Base-by-base conservation (phyloP, 1,139 yeast genomes). In the Zygoascus hellenicus region DNA sequence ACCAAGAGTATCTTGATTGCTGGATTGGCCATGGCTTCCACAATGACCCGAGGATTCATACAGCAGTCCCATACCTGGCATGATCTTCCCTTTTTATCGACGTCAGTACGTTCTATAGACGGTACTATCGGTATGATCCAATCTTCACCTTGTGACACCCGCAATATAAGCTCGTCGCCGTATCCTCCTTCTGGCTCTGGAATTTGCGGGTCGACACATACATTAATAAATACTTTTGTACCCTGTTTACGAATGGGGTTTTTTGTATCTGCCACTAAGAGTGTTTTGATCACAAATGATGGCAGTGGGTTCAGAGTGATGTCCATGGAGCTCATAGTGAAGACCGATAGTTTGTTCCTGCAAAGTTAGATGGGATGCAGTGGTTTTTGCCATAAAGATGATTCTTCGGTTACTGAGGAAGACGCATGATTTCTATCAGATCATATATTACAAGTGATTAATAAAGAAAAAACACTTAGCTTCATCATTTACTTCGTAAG, bases 91-190 rank as follows among this genome's bases (percentile, higher is more conserved):
- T 81, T 80, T 62, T 87, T 87, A 59, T 89, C 96, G 14, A 54
- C 63, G 36, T 76, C 81, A 9, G 58, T 57, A 14, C 81, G 62
- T 47, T 75, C 76, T 0, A 71, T 68, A 0, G 90, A 80, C 0
- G 86, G 77, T 0, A 84, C 75, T 9, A 88, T 78, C 0, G 96
- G 96, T 2, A 88, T 83, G 51, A 84, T 90, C 95, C 96, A 88
- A 58, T 81, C 73, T 56, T 82, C 81, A 37, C 80, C 80, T 62
- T 81, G 78, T 26, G 86, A 83, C 47, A 80, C 64, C 1, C 85
- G 81, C 56, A 81, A 81, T 5, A 86, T 80, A 2, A 71, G 64
- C 30, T 68, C 72, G 2, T 90, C 28, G 66, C 77, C 26, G 62
- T 67, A 9, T 63, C 63, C 9, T 73, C 54, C 54, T 4, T 58